Base-by-base conservation (phyloP, 352 stramenopile species). In the Pythium sukuiense region DNA sequence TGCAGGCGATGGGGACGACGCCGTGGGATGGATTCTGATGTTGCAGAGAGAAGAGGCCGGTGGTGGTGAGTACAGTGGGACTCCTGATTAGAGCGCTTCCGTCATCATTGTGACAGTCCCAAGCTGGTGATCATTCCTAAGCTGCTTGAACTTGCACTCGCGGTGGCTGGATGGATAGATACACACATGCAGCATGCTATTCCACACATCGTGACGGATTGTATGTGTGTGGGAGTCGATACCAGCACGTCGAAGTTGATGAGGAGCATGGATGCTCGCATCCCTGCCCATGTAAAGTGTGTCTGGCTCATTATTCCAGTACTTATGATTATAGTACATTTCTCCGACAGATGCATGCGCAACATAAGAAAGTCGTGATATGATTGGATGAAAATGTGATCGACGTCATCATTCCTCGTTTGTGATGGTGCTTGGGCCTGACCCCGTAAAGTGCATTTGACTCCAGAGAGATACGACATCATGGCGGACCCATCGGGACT, bases 401-500 rank as follows among this genome's bases (percentile, higher is more conserved):
- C 32, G 5, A 9, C 32, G 32, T 35, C 32, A 35, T 55, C 14
- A 26, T n/a, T 24, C 20, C 20, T 24, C 0, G 20, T 24, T 24
- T 9, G 27, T 37, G n/a, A 39, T 37, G 27, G 7, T 35, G 24
- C 26, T 26, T 39, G 49, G 18, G 24, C 20, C 20, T 0, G 0
- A 24, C 20, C 20, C 0, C 20, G 9, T 8, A 18, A 56, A 55
- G n/a, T 26, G 49, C 6, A 43, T 53, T 33, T 55, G 48, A 37
- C 11, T 13, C 20, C 6, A 11, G 16, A 24, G 27, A 59, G 33
- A 45, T 59, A 27, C 43, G 43, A 29, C n/a, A 60, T 14, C 14
- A 70, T 64, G 63, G 49, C 56, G 55, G 56, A 64, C 55, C 33
- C 53, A 32, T 59, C 62, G 46, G 64, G 56, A 61, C 57, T 65